These are phyloP conservation scores for Solanum lycopersicoides DNA, from an alignment of 257 asterid genomes.

Conservation along the genomic window DNA sequence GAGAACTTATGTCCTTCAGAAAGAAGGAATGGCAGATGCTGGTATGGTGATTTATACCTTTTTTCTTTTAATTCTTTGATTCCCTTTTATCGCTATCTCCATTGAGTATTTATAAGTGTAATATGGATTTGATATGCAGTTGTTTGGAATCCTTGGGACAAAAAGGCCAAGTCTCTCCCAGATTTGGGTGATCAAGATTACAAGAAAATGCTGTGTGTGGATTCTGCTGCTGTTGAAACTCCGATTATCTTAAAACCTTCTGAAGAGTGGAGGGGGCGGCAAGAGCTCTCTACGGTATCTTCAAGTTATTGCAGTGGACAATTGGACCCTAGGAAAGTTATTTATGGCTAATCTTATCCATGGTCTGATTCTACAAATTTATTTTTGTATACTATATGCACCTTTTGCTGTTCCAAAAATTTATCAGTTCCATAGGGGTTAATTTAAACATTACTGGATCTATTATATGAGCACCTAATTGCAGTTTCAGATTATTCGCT, in stretches of 20 bases:
- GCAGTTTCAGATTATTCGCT: conserved; percentile 15
- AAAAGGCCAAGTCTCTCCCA: conserved; percentile 63
- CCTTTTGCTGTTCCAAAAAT: conserved; percentile 1
- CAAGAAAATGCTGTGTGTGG: conserved; percentile 57
- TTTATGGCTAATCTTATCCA: conserved; percentile 39
- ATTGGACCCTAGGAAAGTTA: conserved; percentile 66
- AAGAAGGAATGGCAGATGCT: conserved; percentile 84
- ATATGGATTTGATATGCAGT: conserved; percentile 27
- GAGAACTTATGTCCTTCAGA: conserved; percentile 66
- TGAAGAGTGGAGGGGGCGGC: conserved; percentile 82
- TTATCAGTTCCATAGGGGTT: not conserved
- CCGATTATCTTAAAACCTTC: conserved; percentile 48
- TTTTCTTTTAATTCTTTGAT: not conserved
- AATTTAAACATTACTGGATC: not conserved
- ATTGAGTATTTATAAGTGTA: not conserved
- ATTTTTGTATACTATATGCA: conserved; percentile 15
- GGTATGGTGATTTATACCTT: conserved; percentile 21
- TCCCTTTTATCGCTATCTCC: not conserved
- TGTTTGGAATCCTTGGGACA: conserved; percentile 95
- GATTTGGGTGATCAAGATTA: conserved; percentile 68
- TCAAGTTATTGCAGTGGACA: conserved; percentile 93
- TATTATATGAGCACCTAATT: conserved; percentile 3
- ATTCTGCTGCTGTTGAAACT: conserved; percentile 62
- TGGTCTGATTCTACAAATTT: conserved; percentile 12
- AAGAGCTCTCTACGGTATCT: conserved; percentile 65